These are phyloP conservation scores for Talinum fruticosum DNA, from an alignment of 148 eudicot genomes.

Conservation along the genomic window DNA sequence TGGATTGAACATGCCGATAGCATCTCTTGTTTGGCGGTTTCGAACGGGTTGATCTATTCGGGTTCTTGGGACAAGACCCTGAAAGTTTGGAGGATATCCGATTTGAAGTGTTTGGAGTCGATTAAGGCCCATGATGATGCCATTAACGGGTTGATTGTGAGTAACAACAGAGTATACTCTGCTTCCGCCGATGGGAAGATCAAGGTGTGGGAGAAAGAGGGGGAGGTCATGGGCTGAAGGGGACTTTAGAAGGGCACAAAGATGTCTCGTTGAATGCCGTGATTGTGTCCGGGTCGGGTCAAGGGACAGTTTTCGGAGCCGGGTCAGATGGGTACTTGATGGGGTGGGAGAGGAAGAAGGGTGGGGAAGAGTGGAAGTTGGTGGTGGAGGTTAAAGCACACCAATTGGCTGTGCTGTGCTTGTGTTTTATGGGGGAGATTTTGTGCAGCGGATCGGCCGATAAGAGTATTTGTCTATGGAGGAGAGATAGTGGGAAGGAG, in stretches of 20 bases:
- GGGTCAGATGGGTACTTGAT: constrained; percentile 71
- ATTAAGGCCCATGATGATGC: constrained; percentile 88
- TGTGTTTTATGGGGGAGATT: constrained; percentile 56
- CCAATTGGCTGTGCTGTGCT: constrained; percentile 61
- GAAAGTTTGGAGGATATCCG: constrained; percentile 75
- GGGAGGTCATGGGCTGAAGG: constrained; percentile 37
- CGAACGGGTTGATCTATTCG: constrained; percentile 63
- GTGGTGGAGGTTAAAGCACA: constrained; percentile 72
- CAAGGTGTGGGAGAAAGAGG: constrained; percentile 49
- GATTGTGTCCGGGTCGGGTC: constrained; percentile 37
- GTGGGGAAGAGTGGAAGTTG: constrained; percentile 42
- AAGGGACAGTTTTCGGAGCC: constrained; percentile 61
- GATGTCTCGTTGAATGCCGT: constrained; percentile 61
- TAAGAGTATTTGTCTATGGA: constrained; percentile 72
- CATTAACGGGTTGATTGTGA: constrained; percentile 50
- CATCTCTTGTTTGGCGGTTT: constrained; percentile 68
- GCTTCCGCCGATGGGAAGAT: constrained; percentile 82
- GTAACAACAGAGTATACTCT: constrained; percentile 47
- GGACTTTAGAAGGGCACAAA: constrained; percentile 52
- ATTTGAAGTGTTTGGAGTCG: constrained; percentile 76
- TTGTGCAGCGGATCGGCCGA: constrained; percentile 84
- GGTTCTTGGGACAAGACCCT: constrained; percentile 94
- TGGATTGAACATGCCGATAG: constrained; percentile 92
- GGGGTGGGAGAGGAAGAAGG: constrained; percentile 52
- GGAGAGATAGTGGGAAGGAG: constrained; percentile 34